Evolutionary conservation across 1,139 yeast genomes (phyloP).

Genomic region (Pichia sp.): DNA sequence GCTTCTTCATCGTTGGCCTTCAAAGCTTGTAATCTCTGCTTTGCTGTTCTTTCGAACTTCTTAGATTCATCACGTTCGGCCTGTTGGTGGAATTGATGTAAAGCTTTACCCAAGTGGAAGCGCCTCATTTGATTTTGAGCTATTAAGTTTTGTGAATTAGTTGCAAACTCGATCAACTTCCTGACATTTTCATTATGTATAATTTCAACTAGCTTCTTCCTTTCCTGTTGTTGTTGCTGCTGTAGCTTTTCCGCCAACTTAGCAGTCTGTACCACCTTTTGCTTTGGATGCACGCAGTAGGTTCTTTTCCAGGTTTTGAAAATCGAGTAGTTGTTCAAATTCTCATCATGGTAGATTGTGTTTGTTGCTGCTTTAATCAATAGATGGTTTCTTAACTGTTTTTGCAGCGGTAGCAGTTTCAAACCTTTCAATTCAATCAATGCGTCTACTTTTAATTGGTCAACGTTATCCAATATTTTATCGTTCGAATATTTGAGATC

Average conservation of each 20-base stretch:
- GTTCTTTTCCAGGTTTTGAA: slow-evolving; percentile 65
- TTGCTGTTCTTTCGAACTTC: slow-evolving; percentile 70
- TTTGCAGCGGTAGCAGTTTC: slow-evolving; percentile 77
- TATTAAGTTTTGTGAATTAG: slow-evolving; percentile 29
- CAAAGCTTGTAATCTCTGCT: slow-evolving; percentile 81
- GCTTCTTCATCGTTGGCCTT: slow-evolving; percentile 85
- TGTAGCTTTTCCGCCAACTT: slow-evolving; percentile 45
- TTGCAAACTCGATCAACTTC: slow-evolving; percentile 38
- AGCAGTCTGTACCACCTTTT: slow-evolving; percentile 48
- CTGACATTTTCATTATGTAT: slow-evolving; percentile 45
- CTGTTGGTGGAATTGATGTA: slow-evolving; percentile 34
- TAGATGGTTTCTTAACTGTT: slow-evolving; percentile 72
- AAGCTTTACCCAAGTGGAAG: slow-evolving; percentile 27
- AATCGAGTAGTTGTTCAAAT: slow-evolving; percentile 56
- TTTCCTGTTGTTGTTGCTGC: slow-evolving; percentile 50
- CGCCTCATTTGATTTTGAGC: slow-evolving; percentile 27
- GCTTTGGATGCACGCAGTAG: slow-evolving; percentile 66
- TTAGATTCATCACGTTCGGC: slow-evolving; percentile 72
- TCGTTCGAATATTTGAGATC: slow-evolving; percentile 56
- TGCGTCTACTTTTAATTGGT: slow-evolving; percentile 43
- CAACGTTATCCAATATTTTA: slow-evolving; percentile 47
- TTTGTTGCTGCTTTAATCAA: slow-evolving; percentile 62
- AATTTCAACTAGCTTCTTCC: slow-evolving; percentile 41
- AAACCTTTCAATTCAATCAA: slow-evolving; percentile 82
- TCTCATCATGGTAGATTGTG: slow-evolving; percentile 49